phyloP scores from a whole-genome alignment of 208 protist genomes.

The Tritrichomonas musculus region DNA sequence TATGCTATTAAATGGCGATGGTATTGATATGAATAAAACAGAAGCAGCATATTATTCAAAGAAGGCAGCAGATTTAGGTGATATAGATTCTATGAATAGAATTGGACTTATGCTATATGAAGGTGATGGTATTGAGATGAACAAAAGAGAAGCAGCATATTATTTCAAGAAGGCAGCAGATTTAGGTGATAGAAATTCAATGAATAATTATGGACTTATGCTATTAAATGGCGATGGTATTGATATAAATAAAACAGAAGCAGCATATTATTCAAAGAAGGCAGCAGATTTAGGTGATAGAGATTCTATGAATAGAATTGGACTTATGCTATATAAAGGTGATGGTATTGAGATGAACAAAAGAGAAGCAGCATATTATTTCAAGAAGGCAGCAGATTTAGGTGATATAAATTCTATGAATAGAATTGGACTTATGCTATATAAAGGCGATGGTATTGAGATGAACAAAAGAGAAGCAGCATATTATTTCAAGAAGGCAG shows the following conservation, averaged over 20 bases:
- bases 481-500: background rate
- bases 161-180: conserved; percentile 1
- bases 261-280: background rate
- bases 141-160: background rate
- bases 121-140: background rate
- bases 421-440: background rate
- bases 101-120: background rate
- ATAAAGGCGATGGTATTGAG: background rate
- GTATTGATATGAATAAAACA: background rate
- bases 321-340: background rate
- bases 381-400: background rate
- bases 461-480: background rate
- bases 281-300: background rate
- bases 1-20: background rate
- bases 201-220: background rate
- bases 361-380: background rate
- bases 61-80: background rate
- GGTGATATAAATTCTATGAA: background rate
- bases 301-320: background rate
- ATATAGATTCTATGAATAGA: background rate
- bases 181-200: background rate
- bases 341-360: background rate
- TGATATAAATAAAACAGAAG: background rate
- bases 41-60: background rate
- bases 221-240: background rate